Percentiles rank a stretch among this genome's conserved stretches.
These are phyloP conservation scores for Hyaloscypha finlandica DNA, from an alignment of 495 filamentous ascomycete genomes.

Conservation along the genomic window DNA sequence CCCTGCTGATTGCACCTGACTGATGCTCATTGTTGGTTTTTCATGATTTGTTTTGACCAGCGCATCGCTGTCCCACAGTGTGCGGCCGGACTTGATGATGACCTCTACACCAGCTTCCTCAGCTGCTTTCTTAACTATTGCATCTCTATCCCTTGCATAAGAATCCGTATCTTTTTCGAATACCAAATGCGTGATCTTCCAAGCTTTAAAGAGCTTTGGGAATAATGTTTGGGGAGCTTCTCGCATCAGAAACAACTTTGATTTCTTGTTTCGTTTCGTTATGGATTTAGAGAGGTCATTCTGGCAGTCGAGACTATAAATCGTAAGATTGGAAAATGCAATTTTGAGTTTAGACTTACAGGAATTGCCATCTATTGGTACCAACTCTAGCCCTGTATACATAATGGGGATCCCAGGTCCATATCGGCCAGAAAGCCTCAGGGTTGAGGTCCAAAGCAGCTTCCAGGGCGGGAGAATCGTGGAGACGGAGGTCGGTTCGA, in stretches of 20 bases:
- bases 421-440: slow-evolving; percentile 62
- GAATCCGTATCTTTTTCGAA: slow-evolving; percentile 76
- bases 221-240: slow-evolving; percentile 68
- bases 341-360: slow-evolving; percentile 38
- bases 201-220: slow-evolving; percentile 66
- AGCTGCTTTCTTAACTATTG: slow-evolving; percentile 52
- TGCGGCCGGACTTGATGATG: slow-evolving; percentile 58
- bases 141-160: slow-evolving; percentile 63
- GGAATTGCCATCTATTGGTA: slow-evolving; percentile 66
- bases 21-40: slow-evolving; percentile 70
- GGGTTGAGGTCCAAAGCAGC: slow-evolving; percentile 65
- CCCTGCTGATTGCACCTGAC: slow-evolving; percentile 55
- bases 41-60: slow-evolving; percentile 61
- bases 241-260: slow-evolving; percentile 65
- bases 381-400: slow-evolving; percentile 67
- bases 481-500: slow-evolving; percentile 69
- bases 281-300: slow-evolving; percentile 62
- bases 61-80: slow-evolving; percentile 67
- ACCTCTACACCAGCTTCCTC: slow-evolving; percentile 65
- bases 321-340: slow-evolving; percentile 11
- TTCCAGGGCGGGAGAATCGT: slow-evolving; percentile 69
- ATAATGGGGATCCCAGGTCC: slow-evolving; percentile 75
- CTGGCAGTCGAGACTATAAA: slow-evolving; percentile 61
- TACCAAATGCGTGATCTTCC: slow-evolving; percentile 69
- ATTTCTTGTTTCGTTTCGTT: slow-evolving; percentile 60